Base-by-base conservation (phyloP, 2,329 filamentous ascomycete species). In the Emericellopsis cladophorae region DNA sequence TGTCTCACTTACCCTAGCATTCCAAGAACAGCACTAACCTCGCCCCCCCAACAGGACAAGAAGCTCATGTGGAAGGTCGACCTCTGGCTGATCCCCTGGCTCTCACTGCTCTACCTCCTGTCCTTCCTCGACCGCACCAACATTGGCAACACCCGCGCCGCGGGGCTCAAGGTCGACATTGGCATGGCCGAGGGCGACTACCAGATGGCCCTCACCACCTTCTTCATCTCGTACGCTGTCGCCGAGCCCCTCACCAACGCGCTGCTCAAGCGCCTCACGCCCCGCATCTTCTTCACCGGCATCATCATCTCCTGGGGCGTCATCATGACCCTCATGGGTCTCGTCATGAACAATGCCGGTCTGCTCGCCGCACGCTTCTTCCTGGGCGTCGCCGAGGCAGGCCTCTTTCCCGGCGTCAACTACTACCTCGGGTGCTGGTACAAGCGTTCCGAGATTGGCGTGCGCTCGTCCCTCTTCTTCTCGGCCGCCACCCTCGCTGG, bases 391-490 rank as follows among this genome's bases (percentile, higher is more conserved):
- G 72, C 68, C 5, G 81, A 86, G 55, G 71, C 79, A 1, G 80
- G 80, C 2, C 59, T 84, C 0, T 81, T 78, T 48, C 78, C 76
- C 0, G 79, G 78, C 2, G 72, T 84, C 54, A 61, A 76, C 62
- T 59, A 77, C 62, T 86, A 86, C 51, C 67, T 89, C 0, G 81
- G 76, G 0, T 86, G 81, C 53, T 90, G 84, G 84, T 92, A 89
- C 54, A 82, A 76, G 54, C 68, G 83, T 8, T 74, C 71, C 2
- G 85, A 92, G 49, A 68, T 73, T 23, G 69, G 72, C 40, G 54
- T 72, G 22, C 62, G 72, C 0, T 66, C 70, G 45, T 83, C 85
- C 1, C 73, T 89, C 40, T 90, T 92, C 68, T 93, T 90, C 64
- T 84, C 81, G 0, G 83, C 84, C 0, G 84, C 85, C 0, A 84